Conservation (phyloP, 148 eudicot genomes). For the Cornus controversa region DNA sequence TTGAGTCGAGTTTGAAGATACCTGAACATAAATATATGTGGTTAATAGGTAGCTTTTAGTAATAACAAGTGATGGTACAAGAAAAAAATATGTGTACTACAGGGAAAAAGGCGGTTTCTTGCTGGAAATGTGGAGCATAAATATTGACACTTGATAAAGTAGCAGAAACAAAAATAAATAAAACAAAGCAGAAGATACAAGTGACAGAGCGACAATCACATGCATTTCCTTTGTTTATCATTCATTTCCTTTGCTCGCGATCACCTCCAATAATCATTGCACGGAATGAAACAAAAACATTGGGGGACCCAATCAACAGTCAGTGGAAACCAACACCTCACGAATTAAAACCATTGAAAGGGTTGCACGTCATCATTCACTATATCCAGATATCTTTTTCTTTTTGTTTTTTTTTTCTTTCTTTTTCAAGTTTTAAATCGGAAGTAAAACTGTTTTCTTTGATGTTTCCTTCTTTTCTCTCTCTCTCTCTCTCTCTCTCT, state of each 20-base stretch:
- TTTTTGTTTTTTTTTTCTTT: background rate
- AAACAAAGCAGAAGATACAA: slow-evolving; percentile 20
- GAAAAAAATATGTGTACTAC: background rate
- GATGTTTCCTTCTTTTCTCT: no score
- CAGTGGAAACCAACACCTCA: slow-evolving; percentile 21
- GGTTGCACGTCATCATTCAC: slow-evolving; percentile 2
- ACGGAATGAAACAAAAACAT: slow-evolving; percentile 15
- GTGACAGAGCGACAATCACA: slow-evolving; percentile 43
- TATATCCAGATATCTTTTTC: background rate
- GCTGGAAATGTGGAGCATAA: slow-evolving; percentile 23
- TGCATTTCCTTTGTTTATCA: slow-evolving; percentile 45
- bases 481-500: no score
- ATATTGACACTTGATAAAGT: slow-evolving; percentile 8
- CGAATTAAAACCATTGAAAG: slow-evolving; percentile 2
- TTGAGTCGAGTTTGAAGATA: no score
- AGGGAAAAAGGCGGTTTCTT: slow-evolving; percentile 3
- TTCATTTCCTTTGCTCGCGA: slow-evolving; percentile 33
- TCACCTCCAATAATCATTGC: slow-evolving; percentile 41
- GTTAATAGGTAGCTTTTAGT: no score
- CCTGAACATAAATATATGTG: no score
- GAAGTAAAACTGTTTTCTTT: background rate
- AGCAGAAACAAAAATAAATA: slow-evolving; percentile 4
- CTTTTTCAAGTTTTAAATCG: background rate
- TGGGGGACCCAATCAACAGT: background rate
- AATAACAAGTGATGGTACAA: background rate